Conservation (phyloP, 2,329 filamentous ascomycete genomes). For the Aspergillus sp. region DNA sequence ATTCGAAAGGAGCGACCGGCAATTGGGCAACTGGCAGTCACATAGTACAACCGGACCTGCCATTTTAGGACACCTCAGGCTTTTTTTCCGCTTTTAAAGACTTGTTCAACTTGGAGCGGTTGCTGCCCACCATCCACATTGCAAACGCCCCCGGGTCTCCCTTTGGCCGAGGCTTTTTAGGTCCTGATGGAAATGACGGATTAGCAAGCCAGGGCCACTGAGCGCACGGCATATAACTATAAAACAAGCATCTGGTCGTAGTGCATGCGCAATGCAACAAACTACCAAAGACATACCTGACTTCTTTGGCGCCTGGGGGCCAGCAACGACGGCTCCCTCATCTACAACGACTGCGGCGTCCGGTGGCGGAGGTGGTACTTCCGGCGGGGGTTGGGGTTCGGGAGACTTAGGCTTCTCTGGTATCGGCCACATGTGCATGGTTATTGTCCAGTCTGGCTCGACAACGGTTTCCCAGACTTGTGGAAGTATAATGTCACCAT, state of each 20-base stretch:
- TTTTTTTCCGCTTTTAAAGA: slow-evolving; percentile 41
- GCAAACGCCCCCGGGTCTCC: slow-evolving; percentile 30
- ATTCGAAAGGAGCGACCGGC: slow-evolving; percentile 4
- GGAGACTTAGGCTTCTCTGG: slow-evolving; percentile 41
- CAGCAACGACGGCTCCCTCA: slow-evolving; percentile 6
- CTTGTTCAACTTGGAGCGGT: slow-evolving; percentile 20
- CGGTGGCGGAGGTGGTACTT: slow-evolving; percentile 15
- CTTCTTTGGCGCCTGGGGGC: slow-evolving; percentile 22
- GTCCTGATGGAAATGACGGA: slow-evolving; percentile 8
- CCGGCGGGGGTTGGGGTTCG: slow-evolving; percentile 22
- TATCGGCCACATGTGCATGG: slow-evolving; percentile 59
- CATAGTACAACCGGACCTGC: slow-evolving; percentile 21
- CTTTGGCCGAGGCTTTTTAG: slow-evolving; percentile 24
- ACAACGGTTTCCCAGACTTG: slow-evolving; percentile 73
- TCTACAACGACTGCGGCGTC: slow-evolving; percentile 10
- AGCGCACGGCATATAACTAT: too few species aligned
- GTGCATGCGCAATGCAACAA: slow-evolving; percentile 3
- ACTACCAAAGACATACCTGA: slow-evolving; percentile 22
- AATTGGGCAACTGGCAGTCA: slow-evolving; percentile 10
- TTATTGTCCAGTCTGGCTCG: slow-evolving; percentile 64
- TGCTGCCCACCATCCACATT: slow-evolving; percentile 36
- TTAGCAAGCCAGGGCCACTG: slow-evolving; percentile 3
- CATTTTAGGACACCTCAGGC: slow-evolving; percentile 26
- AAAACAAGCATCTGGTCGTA: too few species aligned
- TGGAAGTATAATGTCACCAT: slow-evolving; percentile 73